Evolutionary conservation across 352 stramenopile species (phyloP).

Genomic region (Phytophthora boehmeriae): DNA sequence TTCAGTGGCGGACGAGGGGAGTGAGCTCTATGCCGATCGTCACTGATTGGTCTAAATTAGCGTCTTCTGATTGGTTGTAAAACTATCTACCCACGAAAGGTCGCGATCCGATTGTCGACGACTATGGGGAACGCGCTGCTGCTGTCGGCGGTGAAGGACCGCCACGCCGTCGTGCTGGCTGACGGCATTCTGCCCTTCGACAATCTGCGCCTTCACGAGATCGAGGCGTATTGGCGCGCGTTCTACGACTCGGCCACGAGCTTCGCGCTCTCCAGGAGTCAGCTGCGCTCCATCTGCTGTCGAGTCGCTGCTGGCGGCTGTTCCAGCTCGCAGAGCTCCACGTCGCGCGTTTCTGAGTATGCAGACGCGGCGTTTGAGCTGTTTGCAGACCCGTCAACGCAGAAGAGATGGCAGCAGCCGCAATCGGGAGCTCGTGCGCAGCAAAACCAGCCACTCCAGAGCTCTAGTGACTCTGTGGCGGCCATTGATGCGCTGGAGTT

Average conservation of each 20-base stretch:
- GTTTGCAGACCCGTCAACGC: conserved; percentile 42
- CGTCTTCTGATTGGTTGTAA: conserved; percentile 32
- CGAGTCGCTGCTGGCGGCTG: conserved; percentile 37
- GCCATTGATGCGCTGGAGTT: conserved; percentile 84
- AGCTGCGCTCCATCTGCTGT: conserved; percentile 73
- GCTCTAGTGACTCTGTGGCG: conserved; percentile 8
- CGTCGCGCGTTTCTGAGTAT: conserved; percentile 42
- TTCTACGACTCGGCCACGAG: conserved; percentile 83
- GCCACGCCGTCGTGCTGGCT: conserved; percentile 43
- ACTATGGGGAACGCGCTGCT: conserved; percentile 69
- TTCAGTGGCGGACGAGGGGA: conserved; percentile 43
- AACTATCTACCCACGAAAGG: conserved; percentile 34
- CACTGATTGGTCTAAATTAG: conserved; percentile 31
- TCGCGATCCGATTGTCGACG: conserved; percentile 14
- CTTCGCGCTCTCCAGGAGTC: conserved; percentile 64
- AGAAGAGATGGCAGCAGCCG: conserved; percentile 30
- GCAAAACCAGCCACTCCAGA: conserved; percentile 24
- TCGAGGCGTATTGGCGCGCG: conserved; percentile 84
- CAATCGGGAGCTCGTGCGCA: conserved; percentile 13
- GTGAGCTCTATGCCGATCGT: conserved; percentile 11
- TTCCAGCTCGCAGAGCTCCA: conserved; percentile 47
- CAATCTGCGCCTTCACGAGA: conserved; percentile 66
- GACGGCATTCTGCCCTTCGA: conserved; percentile 78
- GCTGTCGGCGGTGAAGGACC: conserved; percentile 54
- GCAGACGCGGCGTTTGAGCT: conserved; percentile 64